These are phyloP conservation scores for Phialophora verrucosa DNA, from an alignment of 2,329 filamentous ascomycete species.

Conservation along the genomic window DNA sequence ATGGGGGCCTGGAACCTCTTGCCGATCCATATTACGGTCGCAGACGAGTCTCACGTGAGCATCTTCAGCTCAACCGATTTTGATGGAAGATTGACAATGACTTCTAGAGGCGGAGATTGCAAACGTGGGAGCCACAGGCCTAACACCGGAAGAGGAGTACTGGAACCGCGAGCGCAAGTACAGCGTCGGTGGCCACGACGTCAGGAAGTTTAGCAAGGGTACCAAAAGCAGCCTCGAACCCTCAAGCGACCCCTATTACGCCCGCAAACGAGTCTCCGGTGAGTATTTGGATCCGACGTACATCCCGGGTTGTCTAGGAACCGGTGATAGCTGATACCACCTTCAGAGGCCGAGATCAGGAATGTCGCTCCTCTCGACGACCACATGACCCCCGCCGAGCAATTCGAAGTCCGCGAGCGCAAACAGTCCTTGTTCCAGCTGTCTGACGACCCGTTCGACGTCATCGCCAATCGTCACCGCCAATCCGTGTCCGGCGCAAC, in stretches of 20 bases:
- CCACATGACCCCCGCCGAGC: slow-evolving; percentile 34
- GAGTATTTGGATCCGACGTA: slow-evolving; percentile 3
- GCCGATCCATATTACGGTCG: slow-evolving; percentile 38
- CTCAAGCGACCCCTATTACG: slow-evolving; percentile 37
- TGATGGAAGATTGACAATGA: slow-evolving; percentile 14
- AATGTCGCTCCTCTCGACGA: slow-evolving; percentile 13
- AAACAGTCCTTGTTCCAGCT: slow-evolving; percentile 37
- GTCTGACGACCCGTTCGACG: slow-evolving; percentile 37
- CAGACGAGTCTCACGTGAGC: slow-evolving; percentile 35
- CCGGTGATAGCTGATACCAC: not conserved
- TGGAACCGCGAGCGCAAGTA: slow-evolving; percentile 38
- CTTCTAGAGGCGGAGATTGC: slow-evolving; percentile 32
- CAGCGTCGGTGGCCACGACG: slow-evolving; percentile 35
- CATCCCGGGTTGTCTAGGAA: not conserved
- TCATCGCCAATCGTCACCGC: slow-evolving; percentile 33
- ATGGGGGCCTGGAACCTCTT: slow-evolving; percentile 33
- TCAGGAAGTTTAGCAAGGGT: slow-evolving; percentile 37
- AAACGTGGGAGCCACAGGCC: slow-evolving; percentile 34
- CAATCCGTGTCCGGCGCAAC: slow-evolving; percentile 35
- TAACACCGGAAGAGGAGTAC: slow-evolving; percentile 38
- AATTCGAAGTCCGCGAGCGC: slow-evolving; percentile 37
- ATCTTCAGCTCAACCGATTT: not conserved
- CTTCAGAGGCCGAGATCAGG: slow-evolving; percentile 20
- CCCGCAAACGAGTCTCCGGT: slow-evolving; percentile 35
- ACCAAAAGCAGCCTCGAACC: slow-evolving; percentile 33